A percentile compares a stretch with the other conserved stretches of the same genome.
Evolutionary conservation across 1,284 basidiomycete species (phyloP).

Genomic region (Amylostereum areolatum): DNA sequence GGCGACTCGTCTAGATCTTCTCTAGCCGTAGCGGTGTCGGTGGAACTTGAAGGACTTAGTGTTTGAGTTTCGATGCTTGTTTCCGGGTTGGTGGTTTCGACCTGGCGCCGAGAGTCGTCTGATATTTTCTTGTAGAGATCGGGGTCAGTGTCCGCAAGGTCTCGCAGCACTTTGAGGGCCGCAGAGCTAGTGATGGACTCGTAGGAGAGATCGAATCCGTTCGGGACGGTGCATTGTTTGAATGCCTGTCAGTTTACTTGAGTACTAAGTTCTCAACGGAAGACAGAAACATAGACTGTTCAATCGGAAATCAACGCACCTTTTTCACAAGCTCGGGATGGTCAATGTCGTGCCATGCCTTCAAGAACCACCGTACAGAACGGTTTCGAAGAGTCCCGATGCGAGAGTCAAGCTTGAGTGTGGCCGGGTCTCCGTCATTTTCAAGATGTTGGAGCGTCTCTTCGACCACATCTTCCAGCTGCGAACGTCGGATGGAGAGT

Average conservation of each 20-base stretch:
- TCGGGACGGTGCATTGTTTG: not conserved
- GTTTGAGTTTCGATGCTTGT: too few relatives aligned
- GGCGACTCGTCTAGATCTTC: too few relatives aligned
- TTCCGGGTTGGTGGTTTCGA: too few relatives aligned
- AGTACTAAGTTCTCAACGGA: not conserved
- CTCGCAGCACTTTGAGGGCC: not conserved
- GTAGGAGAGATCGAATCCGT: constrained; percentile 1
- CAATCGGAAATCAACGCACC: constrained; percentile 1
- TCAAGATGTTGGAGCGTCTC: constrained; percentile 13
- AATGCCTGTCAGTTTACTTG: not conserved
- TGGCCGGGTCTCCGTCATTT: constrained; percentile 2
- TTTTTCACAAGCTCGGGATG: constrained; percentile 12
- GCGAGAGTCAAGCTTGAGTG: constrained; percentile 11
- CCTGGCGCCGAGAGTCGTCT: not conserved
- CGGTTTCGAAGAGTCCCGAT: constrained; percentile 11
- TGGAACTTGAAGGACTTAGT: too few relatives aligned
- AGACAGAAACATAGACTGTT: too few relatives aligned
- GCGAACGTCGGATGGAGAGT: constrained; percentile 13
- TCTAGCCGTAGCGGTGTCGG: too few relatives aligned
- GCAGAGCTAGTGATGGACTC: not conserved
- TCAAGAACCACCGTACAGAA: constrained; percentile 14
- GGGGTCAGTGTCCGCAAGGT: not conserved
- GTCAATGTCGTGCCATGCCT: constrained; percentile 13
- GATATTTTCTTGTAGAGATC: not conserved
- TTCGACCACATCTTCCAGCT: constrained; percentile 10